Evolutionary conservation across 257 asterid species (phyloP).

Genomic region (Gynochthodes officinalis): DNA sequence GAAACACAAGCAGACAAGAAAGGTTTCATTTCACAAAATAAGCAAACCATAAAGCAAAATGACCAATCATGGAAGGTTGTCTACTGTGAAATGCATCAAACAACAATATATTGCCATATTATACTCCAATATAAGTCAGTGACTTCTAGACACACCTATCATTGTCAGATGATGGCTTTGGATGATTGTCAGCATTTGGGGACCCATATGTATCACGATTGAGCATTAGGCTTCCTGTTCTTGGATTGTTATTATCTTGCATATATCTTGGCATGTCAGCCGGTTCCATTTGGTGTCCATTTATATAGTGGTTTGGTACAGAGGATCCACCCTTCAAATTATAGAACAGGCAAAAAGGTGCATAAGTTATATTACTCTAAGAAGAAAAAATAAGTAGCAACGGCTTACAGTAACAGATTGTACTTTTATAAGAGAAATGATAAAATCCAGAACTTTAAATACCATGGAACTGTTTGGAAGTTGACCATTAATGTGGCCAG

Average conservation of each 20-base stretch:
- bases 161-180: constrained; percentile 34
- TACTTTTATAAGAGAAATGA: background rate
- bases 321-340: constrained; percentile 52
- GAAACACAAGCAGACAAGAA: background rate
- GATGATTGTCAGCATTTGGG: constrained; percentile 29
- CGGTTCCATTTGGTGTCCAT: constrained; percentile 44
- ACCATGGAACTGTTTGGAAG: constrained; percentile 64
- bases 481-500: constrained; percentile 42
- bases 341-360: constrained; percentile 11
- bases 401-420: background rate
- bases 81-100: background rate
- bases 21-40: background rate
- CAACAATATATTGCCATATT: constrained; percentile 1
- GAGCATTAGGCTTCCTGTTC: constrained; percentile 31
- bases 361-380: constrained; percentile 10
- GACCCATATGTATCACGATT: constrained; percentile 39
- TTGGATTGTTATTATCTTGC: constrained; percentile 43
- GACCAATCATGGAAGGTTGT: background rate
- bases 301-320: constrained; percentile 39
- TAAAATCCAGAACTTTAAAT: constrained; percentile 16
- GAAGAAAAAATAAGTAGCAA: background rate
- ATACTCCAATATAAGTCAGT: constrained; percentile 10
- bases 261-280: constrained; percentile 41
- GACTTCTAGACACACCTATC: constrained; percentile 50
- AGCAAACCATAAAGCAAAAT: background rate